Conservation (phyloP, 2,329 filamentous ascomycete species). For the Neofusicoccum ribis region DNA sequence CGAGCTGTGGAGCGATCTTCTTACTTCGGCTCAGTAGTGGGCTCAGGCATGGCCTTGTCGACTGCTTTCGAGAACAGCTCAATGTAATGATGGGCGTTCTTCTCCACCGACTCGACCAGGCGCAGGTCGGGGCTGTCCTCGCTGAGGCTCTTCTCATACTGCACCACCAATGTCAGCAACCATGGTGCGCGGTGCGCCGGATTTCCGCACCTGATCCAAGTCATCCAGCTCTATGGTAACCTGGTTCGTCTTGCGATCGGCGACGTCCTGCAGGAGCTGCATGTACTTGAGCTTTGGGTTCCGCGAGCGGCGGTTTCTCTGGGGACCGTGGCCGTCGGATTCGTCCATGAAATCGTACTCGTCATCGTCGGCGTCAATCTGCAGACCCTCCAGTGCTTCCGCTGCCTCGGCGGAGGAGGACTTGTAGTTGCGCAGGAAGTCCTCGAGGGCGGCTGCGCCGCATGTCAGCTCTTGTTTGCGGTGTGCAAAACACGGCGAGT, state of each 20-base stretch:
- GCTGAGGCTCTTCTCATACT: slow-evolving; percentile 75
- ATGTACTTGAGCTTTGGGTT: slow-evolving; percentile 80
- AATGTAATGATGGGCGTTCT: slow-evolving; percentile 92
- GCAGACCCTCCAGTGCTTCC: slow-evolving; percentile 79
- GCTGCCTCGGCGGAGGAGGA: slow-evolving; percentile 69
- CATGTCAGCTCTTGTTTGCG: slow-evolving; percentile 34
- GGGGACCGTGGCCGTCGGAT: slow-evolving; percentile 60
- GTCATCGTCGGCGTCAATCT: slow-evolving; percentile 88
- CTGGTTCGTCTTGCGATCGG: slow-evolving; percentile 75
- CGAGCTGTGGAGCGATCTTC: slow-evolving; percentile 28
- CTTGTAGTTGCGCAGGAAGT: slow-evolving; percentile 88
- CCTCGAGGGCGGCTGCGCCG: slow-evolving; percentile 71
- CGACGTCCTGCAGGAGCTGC: slow-evolving; percentile 80
- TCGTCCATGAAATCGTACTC: slow-evolving; percentile 94
- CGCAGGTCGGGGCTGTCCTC: slow-evolving; percentile 59
- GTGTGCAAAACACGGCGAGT: slow-evolving; percentile 26
- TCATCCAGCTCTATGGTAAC: slow-evolving; percentile 90
- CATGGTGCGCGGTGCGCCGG: not conserved
- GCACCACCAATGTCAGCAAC: slow-evolving; percentile 15
- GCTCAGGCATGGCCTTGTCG: slow-evolving; percentile 79
- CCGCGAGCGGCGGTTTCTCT: slow-evolving; percentile 40
- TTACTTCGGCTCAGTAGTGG: slow-evolving; percentile 74
- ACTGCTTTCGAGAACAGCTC: slow-evolving; percentile 87
- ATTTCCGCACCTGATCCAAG: slow-evolving; percentile 63
- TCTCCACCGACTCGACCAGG: slow-evolving; percentile 80